Evolutionary conservation across 108 stramenopile species (phyloP), one percentile per base, ranked within the genome.

Genomic region (Phaeodactylum tricornutum): DNA sequence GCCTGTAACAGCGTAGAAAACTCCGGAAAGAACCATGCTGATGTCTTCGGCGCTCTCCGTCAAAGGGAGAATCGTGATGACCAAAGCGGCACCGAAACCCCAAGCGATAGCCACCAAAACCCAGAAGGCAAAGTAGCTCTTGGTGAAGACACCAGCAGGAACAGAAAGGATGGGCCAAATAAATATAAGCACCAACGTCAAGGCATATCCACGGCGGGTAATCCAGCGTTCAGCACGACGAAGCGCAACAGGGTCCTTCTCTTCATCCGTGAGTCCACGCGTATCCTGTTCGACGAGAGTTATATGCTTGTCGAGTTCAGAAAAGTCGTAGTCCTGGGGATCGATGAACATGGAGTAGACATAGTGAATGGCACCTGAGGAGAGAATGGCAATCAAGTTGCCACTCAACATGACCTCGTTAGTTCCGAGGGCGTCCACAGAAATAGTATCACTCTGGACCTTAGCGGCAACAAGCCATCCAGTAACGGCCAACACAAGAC

Each of bases 61-160:
- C 43, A 94, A 62, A 20, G 93, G 93, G 40, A 92, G 66, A 49
- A 83, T 46, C 17, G 74, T 68, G 30, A 92, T 79, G 50, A 72
- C 51, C 34, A 85, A 49, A 28, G 87, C 75, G 22, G 90, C 75
- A 33, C 77, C 77, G 36, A 92, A 79, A 36, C 89, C 93, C 93
- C 93, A 94, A 23, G 73, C 64, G 44, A 90, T 78, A 43, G 85
- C 69, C 17, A 94, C 55, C 30, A 82, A 68, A 28, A 94, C 89
- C 93, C 93, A 94, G 67, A 94, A 92, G 36, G 80, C 64, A 55
- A 92, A 94, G 74, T 92, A 92, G 16, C 44, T 42, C 55, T 71
- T 45, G 37, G 79, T 67, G 58, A 92, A 94, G 0, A 80, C 76
- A 14, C 85, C 81, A 1, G 90, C 90, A n/a, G 93, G 87, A 38